Evolutionary conservation across 257 asterid genomes (phyloP).

Genomic region (Lycium ferocissimum): DNA sequence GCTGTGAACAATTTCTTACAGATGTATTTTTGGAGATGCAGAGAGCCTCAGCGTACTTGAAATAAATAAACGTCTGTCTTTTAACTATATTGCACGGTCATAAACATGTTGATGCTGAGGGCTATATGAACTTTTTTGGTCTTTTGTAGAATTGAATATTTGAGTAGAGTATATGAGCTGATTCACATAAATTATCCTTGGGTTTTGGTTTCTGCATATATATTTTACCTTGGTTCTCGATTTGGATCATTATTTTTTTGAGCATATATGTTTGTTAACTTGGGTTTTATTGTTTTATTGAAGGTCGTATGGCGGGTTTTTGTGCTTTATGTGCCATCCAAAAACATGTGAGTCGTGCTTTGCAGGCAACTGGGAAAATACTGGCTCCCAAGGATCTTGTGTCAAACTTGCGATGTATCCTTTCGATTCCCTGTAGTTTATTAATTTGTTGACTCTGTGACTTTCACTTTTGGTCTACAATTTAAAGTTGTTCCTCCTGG

Average conservation of each 20-base stretch:
- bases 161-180: neutral
- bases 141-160: neutral
- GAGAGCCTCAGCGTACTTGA: neutral
- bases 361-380: constrained; percentile 91
- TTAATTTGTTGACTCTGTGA: constrained; percentile 13
- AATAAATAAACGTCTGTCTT: neutral
- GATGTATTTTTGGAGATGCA: constrained; percentile 9
- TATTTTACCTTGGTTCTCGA: neutral
- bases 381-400: constrained; percentile 98
- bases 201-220: neutral
- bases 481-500: neutral
- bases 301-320: constrained; percentile 92
- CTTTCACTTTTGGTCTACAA: neutral
- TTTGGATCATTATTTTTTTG: neutral
- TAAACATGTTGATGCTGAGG: neutral
- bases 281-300: constrained; percentile 38
- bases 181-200: neutral
- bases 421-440: constrained; percentile 28
- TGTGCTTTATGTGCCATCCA: constrained; percentile 99
- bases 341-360: constrained; percentile 94
- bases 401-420: constrained; percentile 96
- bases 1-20: neutral
- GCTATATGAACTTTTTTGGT: neutral
- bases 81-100: neutral
- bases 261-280: constrained; percentile 36